phyloP scores from a whole-genome alignment of 2,329 filamentous ascomycete species.

The Fusarium denticulatum region DNA sequence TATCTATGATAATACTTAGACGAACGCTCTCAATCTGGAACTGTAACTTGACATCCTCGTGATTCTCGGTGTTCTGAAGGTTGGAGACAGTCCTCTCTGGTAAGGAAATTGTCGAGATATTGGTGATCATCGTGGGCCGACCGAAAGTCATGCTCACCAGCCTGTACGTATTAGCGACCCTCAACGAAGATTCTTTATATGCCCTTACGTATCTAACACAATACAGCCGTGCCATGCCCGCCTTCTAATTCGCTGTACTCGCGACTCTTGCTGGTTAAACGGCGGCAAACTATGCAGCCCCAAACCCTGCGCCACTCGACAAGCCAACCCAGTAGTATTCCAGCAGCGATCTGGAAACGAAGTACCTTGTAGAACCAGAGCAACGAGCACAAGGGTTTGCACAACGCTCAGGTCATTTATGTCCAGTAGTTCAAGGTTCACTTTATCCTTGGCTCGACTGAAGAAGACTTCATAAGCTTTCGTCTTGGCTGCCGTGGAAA shows the following conservation, averaged over 20 bases:
- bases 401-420: neutral
- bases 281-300: neutral
- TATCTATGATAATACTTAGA: neutral
- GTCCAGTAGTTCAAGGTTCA: neutral
- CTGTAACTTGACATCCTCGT: neutral
- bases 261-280: neutral
- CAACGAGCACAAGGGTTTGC: neutral
- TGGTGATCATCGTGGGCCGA: neutral
- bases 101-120: neutral
- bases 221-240: neutral
- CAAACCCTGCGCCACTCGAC: neutral
- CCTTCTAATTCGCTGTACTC: rapidly evolving
- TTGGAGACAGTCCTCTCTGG: neutral
- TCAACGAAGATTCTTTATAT: rapidly evolving
- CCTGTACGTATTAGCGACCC: neutral
- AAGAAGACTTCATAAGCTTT: neutral
- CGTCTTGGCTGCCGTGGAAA: neutral
- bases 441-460: neutral
- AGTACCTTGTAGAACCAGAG: neutral
- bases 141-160: neutral
- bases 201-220: neutral
- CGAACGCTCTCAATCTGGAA: neutral
- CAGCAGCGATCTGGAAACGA: neutral
- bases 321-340: neutral
- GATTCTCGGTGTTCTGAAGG: rapidly evolving